Conservation (phyloP, 2,329 filamentous ascomycete species). For the Cucurbitaria berberidis region DNA sequence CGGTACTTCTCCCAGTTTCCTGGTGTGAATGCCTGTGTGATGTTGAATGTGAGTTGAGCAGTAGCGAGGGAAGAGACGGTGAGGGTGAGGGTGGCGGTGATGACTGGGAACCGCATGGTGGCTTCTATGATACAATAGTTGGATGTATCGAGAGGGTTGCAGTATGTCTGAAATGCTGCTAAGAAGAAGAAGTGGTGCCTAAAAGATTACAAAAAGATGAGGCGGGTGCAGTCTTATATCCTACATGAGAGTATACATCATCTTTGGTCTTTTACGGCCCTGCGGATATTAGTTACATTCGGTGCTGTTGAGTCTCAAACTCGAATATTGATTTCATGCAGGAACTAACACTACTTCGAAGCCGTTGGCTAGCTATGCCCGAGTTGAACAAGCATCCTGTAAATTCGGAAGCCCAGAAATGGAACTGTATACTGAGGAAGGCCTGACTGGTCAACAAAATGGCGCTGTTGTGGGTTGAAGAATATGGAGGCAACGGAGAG, state of each 20-base stretch:
- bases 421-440: not conserved
- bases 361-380: not conserved
- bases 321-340: not conserved
- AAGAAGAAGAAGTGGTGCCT: not conserved
- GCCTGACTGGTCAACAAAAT: not conserved
- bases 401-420: not conserved
- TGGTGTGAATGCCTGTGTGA: slow-evolving; percentile 19
- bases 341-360: not conserved
- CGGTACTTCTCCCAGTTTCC: slow-evolving; percentile 31
- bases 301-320: not conserved
- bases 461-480: not conserved
- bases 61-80: slow-evolving; percentile 3
- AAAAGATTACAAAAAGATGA: not conserved
- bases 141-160: not conserved
- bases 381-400: not conserved
- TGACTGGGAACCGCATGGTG: slow-evolving; percentile 6
- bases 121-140: not conserved
- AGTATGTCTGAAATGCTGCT: not conserved
- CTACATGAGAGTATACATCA: not conserved
- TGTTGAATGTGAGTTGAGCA: slow-evolving; percentile 31
- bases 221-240: not conserved
- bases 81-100: slow-evolving; percentile 2
- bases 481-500: not conserved
- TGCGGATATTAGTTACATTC: not conserved
- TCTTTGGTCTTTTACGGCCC: not conserved